Base-by-base conservation (phyloP, 371 early-diverging fungal genomes). In the Mucor mucedo region DNA sequence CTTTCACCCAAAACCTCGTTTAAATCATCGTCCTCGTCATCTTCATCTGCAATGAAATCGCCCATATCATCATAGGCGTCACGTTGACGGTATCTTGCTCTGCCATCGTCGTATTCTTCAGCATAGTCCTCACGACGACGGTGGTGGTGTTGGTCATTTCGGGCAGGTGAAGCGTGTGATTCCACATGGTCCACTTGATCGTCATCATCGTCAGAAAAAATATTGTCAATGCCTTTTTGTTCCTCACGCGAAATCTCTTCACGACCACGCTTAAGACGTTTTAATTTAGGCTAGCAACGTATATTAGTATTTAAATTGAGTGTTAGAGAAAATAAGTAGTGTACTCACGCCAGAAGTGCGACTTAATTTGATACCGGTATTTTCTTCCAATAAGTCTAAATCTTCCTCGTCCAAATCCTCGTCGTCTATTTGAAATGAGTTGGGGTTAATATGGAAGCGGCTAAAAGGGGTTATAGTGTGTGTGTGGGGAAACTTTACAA, bases 371-470 rank as follows among this genome's bases (percentile, higher is more conserved):
- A 88, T 77, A 40, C 91, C 93, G 7, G 91, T 89, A 70, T 95
- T 95, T 65, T 94, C 95, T 63, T 89, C 92, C 30, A 95, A 73
- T 28, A 95, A 82, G 28, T 85, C 93, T 52, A 93, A 72, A 76
- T 95, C 95, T 65, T 95, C 95, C 47, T 95, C 95, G 35, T 93
- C 93, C n/a, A 95, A 77, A 44, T 90, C 90, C 38, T 93, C 91
- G 28, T 80, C 78, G 42, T 71, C 72, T 66, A 69, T 40, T 38
- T 33, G 9, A 14, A 4, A n/a, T 11, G 14, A 30, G 32, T 3
- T 9, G 39, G 8, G 29, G 4, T 42, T 55, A 40, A 28, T 21
- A 21, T n/a, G 16, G 56, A 40, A 33, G 29, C n/a, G 9, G 33
- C 54, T 33, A 39, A 8, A 39, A 28, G 10, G 33, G 30, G 29